Percentiles rank a stretch among this genome's conserved stretches.
phyloP scores from a whole-genome alignment of 2,329 filamentous ascomycete genomes.

The Paracoccidioides brasiliensis region DNA sequence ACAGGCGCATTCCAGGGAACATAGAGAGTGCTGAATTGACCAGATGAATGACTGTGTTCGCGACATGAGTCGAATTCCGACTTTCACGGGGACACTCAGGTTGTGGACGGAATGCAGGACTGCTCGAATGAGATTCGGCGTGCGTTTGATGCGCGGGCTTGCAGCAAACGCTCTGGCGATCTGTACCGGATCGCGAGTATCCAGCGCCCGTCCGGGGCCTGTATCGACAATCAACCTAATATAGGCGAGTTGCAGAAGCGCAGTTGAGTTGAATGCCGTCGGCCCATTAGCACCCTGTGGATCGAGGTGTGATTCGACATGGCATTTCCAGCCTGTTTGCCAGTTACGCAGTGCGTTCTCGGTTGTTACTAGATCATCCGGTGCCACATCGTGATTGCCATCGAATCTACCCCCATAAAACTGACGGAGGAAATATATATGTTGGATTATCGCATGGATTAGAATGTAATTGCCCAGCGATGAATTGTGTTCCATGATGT shows the following conservation, averaged over 20 bases:
- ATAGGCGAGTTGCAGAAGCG: constrained; percentile 43
- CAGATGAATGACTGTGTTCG: constrained; percentile 23
- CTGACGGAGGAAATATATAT: constrained; percentile 40
- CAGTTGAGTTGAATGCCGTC: constrained; percentile 53
- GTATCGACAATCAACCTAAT: constrained; percentile 53
- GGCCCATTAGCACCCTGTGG: constrained; percentile 37
- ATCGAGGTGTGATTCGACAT: constrained; percentile 26
- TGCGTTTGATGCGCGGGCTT: constrained; percentile 42
- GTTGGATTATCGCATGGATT: constrained; percentile 42
- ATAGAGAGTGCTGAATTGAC: constrained; percentile 29
- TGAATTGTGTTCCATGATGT: constrained; percentile 31
- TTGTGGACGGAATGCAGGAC: constrained; percentile 56
- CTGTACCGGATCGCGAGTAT: constrained; percentile 48
- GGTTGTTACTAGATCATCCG: constrained; percentile 29
- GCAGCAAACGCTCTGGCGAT: constrained; percentile 48
- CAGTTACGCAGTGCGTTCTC: constrained; percentile 33
- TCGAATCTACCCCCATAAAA: constrained; percentile 24
- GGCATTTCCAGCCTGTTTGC: constrained; percentile 28
- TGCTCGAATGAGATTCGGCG: constrained; percentile 45
- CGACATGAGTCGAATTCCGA: constrained; percentile 28
- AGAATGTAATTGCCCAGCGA: constrained; percentile 43
- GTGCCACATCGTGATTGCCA: constrained; percentile 19
- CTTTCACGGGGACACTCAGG: constrained; percentile 40
- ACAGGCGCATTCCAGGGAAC: constrained; percentile 28
- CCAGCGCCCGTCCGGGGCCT: constrained; percentile 45